These are phyloP conservation scores for Ceratocystis albifundus DNA, from an alignment of 2,329 filamentous ascomycete genomes.

Conservation along the genomic window DNA sequence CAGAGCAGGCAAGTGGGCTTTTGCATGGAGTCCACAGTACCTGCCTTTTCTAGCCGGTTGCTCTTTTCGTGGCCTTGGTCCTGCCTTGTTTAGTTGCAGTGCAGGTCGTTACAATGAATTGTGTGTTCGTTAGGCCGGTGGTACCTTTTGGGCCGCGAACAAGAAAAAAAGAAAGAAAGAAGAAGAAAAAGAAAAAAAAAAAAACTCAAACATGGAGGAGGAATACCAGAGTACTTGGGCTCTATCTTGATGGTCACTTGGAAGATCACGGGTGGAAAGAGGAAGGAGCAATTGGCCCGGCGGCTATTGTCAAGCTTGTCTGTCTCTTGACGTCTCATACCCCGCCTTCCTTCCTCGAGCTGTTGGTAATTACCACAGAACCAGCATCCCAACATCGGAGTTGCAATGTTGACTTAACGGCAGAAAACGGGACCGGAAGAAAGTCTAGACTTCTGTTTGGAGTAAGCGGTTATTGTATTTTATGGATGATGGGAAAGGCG, in stretches of 20 bases:
- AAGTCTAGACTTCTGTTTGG: background rate
- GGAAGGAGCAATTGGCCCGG: background rate
- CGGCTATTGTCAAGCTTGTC: background rate
- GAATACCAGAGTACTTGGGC: no score
- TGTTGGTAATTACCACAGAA: background rate
- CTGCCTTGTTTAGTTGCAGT: constrained; percentile 1
- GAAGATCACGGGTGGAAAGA: no score
- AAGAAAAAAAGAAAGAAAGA: background rate
- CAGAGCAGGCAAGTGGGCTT: background rate
- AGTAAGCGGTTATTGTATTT: background rate
- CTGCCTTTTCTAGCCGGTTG: background rate
- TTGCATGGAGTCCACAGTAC: background rate
- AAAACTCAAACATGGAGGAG: no score
- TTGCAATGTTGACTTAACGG: no score
- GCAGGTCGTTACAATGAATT: background rate
- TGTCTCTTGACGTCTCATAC: background rate
- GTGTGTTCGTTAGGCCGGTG: background rate
- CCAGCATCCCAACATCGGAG: background rate
- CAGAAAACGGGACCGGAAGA: background rate
- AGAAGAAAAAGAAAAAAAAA: background rate
- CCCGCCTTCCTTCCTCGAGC: background rate
- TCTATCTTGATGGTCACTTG: no score
- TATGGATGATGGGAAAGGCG: background rate
- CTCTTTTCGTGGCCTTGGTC: background rate
- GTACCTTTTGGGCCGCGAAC: background rate